phyloP scores from a whole-genome alignment of 1,284 basidiomycete genomes.

The Rhodotorula sp. region DNA sequence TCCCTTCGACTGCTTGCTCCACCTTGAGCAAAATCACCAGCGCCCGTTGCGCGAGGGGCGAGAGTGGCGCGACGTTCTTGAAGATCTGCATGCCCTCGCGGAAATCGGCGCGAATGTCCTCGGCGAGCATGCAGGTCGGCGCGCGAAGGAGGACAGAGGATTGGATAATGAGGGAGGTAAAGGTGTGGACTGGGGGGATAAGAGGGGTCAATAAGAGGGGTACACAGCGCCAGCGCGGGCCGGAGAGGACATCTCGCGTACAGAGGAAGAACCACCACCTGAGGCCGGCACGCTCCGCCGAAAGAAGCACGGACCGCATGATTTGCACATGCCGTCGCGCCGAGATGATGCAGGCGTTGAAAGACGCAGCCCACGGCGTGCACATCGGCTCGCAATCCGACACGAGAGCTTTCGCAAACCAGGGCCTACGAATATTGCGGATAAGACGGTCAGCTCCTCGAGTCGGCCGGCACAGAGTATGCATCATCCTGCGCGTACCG shows the following conservation, averaged over 20 bases:
- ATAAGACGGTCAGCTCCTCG: no score
- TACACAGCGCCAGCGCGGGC: no score
- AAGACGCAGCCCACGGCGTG: conserved; percentile 37
- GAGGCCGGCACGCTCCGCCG: conserved; percentile 29
- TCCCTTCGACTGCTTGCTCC: background rate
- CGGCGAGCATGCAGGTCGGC: conserved; percentile 40
- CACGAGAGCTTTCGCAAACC: conserved; percentile 39
- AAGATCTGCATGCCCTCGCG: conserved; percentile 31
- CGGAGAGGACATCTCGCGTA: background rate
- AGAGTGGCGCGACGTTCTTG: conserved; percentile 25
- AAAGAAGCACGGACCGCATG: conserved; percentile 29
- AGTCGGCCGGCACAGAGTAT: no score
- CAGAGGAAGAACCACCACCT: conserved; percentile 42
- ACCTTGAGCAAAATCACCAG: background rate
- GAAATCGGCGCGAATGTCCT: conserved; percentile 40
- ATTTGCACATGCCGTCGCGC: conserved; percentile 39
- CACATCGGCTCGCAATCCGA: conserved; percentile 35
- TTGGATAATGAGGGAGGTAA: conserved; percentile 41
- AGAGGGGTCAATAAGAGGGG: no score
- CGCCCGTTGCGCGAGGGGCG: background rate
- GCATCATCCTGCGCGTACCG: conserved; percentile 1
- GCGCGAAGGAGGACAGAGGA: conserved; percentile 37
- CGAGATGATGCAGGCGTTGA: conserved; percentile 40
- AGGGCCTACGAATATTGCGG: conserved; percentile 7
- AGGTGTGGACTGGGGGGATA: conserved; percentile 36